These are phyloP conservation scores for Dentipellis fragilis DNA, from an alignment of 768 basidiomycete species.

Conservation along the genomic window DNA sequence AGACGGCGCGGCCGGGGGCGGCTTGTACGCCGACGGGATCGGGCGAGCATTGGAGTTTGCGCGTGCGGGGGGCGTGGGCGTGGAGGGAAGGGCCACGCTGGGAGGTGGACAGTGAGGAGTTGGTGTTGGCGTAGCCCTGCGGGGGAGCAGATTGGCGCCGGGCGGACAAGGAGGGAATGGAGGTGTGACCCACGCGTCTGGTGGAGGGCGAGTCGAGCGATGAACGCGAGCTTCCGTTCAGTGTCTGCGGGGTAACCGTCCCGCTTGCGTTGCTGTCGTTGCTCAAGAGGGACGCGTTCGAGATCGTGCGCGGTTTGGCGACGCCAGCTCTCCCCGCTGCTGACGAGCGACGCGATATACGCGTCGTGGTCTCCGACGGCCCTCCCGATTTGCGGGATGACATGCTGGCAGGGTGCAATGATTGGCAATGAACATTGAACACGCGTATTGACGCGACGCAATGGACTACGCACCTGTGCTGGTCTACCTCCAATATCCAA, in stretches of 20 bases:
- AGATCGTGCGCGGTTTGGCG: slow-evolving; percentile 44
- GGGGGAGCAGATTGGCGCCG: slow-evolving; percentile 15
- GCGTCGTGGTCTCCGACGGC: slow-evolving; percentile 48
- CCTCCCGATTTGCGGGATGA: slow-evolving; percentile 9
- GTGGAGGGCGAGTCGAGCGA: slow-evolving; percentile 16
- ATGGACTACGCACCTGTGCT: not conserved
- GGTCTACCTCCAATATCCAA: not conserved
- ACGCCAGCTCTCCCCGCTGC: slow-evolving; percentile 25
- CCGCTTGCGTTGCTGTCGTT: slow-evolving; percentile 31
- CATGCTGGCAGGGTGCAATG: slow-evolving; percentile 1
- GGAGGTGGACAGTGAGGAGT: slow-evolving; percentile 11
- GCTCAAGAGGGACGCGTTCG: slow-evolving; percentile 37
- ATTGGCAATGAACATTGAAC: not conserved
- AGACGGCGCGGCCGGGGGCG: slow-evolving; percentile 18
- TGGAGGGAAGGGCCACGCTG: slow-evolving; percentile 18
- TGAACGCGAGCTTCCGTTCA: slow-evolving; percentile 9
- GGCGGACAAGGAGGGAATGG: slow-evolving; percentile 15
- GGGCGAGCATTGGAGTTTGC: slow-evolving; percentile 10
- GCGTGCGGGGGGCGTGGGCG: slow-evolving; percentile 21
- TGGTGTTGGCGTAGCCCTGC: slow-evolving; percentile 13
- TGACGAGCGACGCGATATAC: slow-evolving; percentile 39
- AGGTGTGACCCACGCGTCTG: slow-evolving; percentile 14
- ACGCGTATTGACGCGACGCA: not conserved
- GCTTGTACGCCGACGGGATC: slow-evolving; percentile 11
- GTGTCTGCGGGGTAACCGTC: slow-evolving; percentile 29